Percentiles rank a stretch among this genome's conserved stretches.
Evolutionary conservation across 331 rosid genomes (phyloP).

Genomic region (Telfairia occidentalis): DNA sequence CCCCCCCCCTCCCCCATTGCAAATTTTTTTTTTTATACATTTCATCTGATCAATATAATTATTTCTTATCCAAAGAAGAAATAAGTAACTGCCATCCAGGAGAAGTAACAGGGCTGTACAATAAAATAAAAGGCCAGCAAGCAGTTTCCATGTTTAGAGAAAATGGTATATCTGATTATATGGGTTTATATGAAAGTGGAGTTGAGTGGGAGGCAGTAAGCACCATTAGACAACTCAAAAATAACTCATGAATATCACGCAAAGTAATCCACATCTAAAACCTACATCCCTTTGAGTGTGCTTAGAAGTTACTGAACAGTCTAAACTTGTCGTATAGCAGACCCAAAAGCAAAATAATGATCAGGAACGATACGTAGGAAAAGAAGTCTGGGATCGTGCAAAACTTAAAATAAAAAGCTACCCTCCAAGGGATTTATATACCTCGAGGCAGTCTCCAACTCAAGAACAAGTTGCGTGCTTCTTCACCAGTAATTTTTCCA

Average conservation of each 20-base stretch:
- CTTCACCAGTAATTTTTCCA: conserved; percentile 90
- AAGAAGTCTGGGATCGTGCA: not conserved
- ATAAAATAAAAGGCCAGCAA: not conserved
- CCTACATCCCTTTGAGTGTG: not conserved
- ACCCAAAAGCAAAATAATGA: not conserved
- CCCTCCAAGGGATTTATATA: conserved; percentile 23
- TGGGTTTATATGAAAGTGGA: not conserved
- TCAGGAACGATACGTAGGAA: not conserved
- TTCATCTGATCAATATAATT: not conserved
- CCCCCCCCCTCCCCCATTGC: not conserved
- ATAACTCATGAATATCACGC: not conserved
- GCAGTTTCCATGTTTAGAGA: not conserved
- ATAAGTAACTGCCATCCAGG: not conserved
- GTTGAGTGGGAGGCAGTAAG: not conserved
- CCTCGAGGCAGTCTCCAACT: conserved; percentile 97
- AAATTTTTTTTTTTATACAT: not conserved
- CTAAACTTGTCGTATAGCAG: not conserved
- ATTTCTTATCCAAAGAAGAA: conserved; percentile 1
- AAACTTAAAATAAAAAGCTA: not conserved
- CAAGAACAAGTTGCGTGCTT: conserved; percentile 82
- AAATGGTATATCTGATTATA: not conserved
- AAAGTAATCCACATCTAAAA: not conserved
- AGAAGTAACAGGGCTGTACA: not conserved
- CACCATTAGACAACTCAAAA: not conserved
- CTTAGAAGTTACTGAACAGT: not conserved